These are phyloP conservation scores for Bodo saltans DNA, from an alignment of 78 protist genomes.

Conservation along the genomic window DNA sequence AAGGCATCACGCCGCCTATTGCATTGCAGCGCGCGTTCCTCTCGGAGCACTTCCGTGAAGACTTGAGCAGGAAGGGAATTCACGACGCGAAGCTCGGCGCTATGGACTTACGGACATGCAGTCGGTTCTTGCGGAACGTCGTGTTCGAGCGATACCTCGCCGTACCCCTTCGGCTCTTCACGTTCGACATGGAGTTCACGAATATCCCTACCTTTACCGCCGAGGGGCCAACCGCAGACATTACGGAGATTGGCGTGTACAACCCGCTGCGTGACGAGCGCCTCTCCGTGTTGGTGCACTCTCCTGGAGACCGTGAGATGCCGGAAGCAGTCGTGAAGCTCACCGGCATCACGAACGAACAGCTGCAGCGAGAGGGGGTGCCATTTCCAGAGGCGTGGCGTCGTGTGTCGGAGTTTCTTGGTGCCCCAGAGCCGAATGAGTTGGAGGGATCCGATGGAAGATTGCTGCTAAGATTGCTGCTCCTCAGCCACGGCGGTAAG, in stretches of 20 bases:
- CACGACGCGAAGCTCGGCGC: not conserved
- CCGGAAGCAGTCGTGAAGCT: not conserved
- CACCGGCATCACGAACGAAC: not conserved
- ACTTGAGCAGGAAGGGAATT: not conserved
- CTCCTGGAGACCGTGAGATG: not conserved
- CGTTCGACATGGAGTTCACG: not conserved
- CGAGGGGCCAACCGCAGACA: not conserved
- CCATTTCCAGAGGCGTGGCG: not conserved
- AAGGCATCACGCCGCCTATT: not conserved
- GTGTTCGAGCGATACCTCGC: not conserved
- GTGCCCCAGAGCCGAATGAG: not conserved
- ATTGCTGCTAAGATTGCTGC: too few relatives aligned
- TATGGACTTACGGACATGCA: not conserved
- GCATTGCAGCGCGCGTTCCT: not conserved
- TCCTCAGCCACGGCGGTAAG: not conserved
- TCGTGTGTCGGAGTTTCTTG: not conserved
- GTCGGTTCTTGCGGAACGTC: not conserved
- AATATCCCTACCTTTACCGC: not conserved
- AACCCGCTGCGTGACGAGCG: not conserved
- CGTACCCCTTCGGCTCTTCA: not conserved
- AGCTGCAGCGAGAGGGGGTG: not conserved
- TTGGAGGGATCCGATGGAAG: not conserved
- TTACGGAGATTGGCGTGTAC: not conserved
- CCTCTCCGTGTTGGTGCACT: not conserved
- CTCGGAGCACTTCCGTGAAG: not conserved